phyloP scores from a whole-genome alignment of 1,284 basidiomycete species.

The Testicularia cyperi region DNA sequence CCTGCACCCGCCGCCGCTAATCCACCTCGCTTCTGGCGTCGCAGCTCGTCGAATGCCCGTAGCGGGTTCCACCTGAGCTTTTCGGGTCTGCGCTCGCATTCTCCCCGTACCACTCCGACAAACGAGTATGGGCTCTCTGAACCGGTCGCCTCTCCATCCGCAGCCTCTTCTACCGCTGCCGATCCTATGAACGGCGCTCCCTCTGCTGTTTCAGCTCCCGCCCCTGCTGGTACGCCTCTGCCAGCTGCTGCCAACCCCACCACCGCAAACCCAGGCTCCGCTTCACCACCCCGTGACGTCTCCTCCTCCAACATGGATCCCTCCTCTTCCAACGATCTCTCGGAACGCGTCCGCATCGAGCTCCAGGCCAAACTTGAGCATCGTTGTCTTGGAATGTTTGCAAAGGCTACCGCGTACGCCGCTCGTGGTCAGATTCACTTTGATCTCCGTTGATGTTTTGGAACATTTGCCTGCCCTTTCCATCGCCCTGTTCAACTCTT shows the following conservation, averaged over 20 bases:
- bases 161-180: neutral
- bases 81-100: conserved; percentile 19
- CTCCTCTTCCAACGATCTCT: neutral
- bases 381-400: conserved; percentile 14
- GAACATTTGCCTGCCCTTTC: neutral
- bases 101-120: conserved; percentile 5
- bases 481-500: no score
- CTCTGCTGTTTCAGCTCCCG: neutral
- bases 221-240: neutral
- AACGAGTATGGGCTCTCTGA: neutral
- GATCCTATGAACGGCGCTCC: neutral
- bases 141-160: conserved; percentile 1
- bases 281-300: no score
- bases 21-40: conserved; percentile 27
- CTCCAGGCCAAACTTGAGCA: conserved; percentile 11
- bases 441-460: conserved; percentile 11
- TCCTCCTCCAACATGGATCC: no score
- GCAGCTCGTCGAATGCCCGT: conserved; percentile 23
- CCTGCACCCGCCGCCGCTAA: neutral
- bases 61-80: conserved; percentile 33
- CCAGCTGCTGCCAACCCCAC: neutral
- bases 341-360: neutral
- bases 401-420: conserved; percentile 23
- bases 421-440: conserved; percentile 17
- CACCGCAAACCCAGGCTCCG: neutral